Base-by-base conservation (phyloP, 164 flowering plant species). In the Houttuynia cordata region DNA sequence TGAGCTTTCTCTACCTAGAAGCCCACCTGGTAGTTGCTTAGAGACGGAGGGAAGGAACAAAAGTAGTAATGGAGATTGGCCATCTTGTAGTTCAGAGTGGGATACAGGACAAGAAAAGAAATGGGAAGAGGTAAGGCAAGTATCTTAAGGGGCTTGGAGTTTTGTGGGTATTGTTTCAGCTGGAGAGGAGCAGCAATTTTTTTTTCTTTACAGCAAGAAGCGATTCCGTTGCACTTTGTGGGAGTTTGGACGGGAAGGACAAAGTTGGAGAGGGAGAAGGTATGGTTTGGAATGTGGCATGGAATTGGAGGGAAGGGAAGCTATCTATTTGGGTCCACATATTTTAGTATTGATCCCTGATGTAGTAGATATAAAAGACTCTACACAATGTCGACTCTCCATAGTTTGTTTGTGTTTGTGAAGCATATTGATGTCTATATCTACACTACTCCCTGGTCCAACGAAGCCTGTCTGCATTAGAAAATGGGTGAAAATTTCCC, bases 151-250 rank as follows among this genome's bases (percentile, higher is more conserved):
- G 57, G 59, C 64, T 68, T 22, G 55, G 23, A 63, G 40, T 34
- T 65, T 64, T 66, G 53, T 23, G 61, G 49, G 69, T 24, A 13
- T 56, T 18, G n/a, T 56, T 25, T 56, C 20, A 24, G 41, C 50
- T 59, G 70, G 58, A 65, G 51, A 34, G 64, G 67, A 58, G 67
- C n/a, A 56, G 49, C 3, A 76, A 68, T 61, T 68, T n/a, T n/a
- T n/a, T n/a, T 71, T 76, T 73, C 85, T 81, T 79, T 79, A 76
- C 78, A 79, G 79, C 72, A 62, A 56, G 64, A 70, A 70, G 78
- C 18, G 79, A 68, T 71, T 74, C 76, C 68, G 72, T 68, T 69
- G 60, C 76, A 67, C 83, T 81, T 79, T 81, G 71, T 76, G 67
- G 73, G 71, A 71, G n/a, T 53, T 53, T 34, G 72, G 68, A 47